phyloP scores from a whole-genome alignment of 345 rosid genomes.

The Psidium guajava region DNA sequence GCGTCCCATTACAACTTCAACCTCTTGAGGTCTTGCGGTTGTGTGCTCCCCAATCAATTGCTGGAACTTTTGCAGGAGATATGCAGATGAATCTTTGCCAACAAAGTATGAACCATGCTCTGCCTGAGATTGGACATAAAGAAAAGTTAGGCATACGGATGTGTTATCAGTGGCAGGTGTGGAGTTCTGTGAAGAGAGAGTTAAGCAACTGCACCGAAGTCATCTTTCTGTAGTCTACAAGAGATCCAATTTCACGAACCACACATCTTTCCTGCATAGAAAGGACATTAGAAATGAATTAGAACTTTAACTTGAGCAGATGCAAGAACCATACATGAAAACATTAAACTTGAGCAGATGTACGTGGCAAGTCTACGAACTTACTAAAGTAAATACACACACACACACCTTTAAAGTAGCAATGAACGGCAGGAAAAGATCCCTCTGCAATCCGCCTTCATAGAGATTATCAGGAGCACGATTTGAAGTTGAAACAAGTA shows the following conservation, averaged over 20 bases:
- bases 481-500: slow-evolving; percentile 92
- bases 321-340: not conserved
- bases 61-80: slow-evolving; percentile 58
- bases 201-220: slow-evolving; percentile 50
- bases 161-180: not conserved
- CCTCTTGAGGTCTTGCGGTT: slow-evolving; percentile 42
- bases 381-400: not conserved
- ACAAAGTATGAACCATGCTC: slow-evolving; percentile 87
- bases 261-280: slow-evolving; percentile 67
- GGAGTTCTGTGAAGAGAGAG: not conserved
- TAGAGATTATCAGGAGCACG: slow-evolving; percentile 98
- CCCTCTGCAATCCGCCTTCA: slow-evolving; percentile 95
- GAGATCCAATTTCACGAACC: slow-evolving; percentile 82
- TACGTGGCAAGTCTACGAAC: not conserved
- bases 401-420: slow-evolving; percentile 60
- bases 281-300: not conserved
- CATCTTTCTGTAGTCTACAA: slow-evolving; percentile 78
- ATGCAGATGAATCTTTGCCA: slow-evolving; percentile 45
- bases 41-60: slow-evolving; percentile 48
- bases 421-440: slow-evolving; percentile 91
- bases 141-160: not conserved
- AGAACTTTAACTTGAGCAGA: not conserved
- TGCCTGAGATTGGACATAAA: slow-evolving; percentile 38
- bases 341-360: not conserved
- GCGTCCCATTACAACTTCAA: slow-evolving; percentile 96